Evolutionary conservation across 1,284 basidiomycete genomes (phyloP).

Genomic region (Amylostereum areolatum): DNA sequence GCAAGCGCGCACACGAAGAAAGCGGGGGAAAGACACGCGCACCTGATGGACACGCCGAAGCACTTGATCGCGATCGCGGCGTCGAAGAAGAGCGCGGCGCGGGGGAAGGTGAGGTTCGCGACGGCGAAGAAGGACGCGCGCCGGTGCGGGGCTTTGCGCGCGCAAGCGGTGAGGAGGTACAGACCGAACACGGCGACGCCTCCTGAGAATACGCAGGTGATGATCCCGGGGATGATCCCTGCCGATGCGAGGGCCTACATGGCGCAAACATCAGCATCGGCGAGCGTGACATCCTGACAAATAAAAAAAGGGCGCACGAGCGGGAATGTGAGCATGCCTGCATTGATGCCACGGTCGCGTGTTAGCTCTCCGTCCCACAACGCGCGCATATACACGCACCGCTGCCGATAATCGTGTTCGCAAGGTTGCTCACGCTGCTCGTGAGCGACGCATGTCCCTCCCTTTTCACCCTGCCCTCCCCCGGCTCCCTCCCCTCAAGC

Average conservation of each 20-base stretch:
- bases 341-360: too few species aligned
- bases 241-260: slow-evolving; percentile 77
- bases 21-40: slow-evolving; percentile 19
- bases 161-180: slow-evolving; percentile 85
- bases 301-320: slow-evolving; percentile 39
- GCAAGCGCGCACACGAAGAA: not conserved
- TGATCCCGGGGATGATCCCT: slow-evolving; percentile 80
- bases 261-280: slow-evolving; percentile 6
- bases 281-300: not conserved
- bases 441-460: slow-evolving; percentile 64
- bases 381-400: slow-evolving; percentile 37
- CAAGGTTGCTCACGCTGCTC: slow-evolving; percentile 71
- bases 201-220: slow-evolving; percentile 88
- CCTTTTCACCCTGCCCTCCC: slow-evolving; percentile 28
- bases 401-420: slow-evolving; percentile 86
- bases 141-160: slow-evolving; percentile 70
- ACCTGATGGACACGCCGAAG: slow-evolving; percentile 95
- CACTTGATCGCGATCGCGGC: slow-evolving; percentile 95
- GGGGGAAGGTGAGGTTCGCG: slow-evolving; percentile 80
- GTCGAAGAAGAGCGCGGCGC: slow-evolving; percentile 82
- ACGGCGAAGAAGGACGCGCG: slow-evolving; percentile 87
- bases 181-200: slow-evolving; percentile 80
- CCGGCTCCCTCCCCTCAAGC: slow-evolving; percentile 33
- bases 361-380: too few species aligned
- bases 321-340: slow-evolving; percentile 82